Evolutionary conservation across 345 rosid genomes (phyloP), one percentile per base, ranked within the genome.

Genomic region (Nephelium lappaceum): DNA sequence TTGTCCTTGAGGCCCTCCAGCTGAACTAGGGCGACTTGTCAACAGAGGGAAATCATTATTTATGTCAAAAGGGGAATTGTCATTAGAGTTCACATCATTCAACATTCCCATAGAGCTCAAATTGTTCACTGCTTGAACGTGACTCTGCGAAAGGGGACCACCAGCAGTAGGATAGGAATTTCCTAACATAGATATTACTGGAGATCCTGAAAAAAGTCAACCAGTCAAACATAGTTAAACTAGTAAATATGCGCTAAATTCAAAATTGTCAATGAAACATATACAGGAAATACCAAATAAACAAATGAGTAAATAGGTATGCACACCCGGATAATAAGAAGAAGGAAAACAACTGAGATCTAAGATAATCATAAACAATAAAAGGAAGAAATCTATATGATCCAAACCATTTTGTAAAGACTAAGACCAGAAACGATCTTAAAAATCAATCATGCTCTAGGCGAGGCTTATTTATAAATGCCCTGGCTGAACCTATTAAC

Each of bases 1-100:
- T 85, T 97, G 99, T 77, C 99, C 99, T 88, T 94, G 99, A 81
- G 95, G 90, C 72, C 99, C 96, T 71, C 99, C 98, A 53, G 98
- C 95, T 73, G 98, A 97, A 79, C 86, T 93, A 82, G 99, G 98
- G 70, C 96, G 97, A 84, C 98, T 97, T 11, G 93, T 91, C 84
- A 97, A 81, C 83, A 87, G 92, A 58, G 99, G 99, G 76, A 97
- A 97, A 80, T 97, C 99, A 77, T 90, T 91, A 79, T 90, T 94
- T 80, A 97, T 97, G 87, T 97, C 97, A 75, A 92, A 97, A 8
- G 98, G 98, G 27, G 98, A 91, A 81, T 84, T 93, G 73, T 97
- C 98, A 70, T 80, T 94, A 58, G 95, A 83, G 80, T 90, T 93
- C 82, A 90, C 88, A 81, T 89, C 95, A 75, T 89, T 93, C 89